phyloP scores from a whole-genome alignment of 805 yeast species.

The Candida anglica region DNA sequence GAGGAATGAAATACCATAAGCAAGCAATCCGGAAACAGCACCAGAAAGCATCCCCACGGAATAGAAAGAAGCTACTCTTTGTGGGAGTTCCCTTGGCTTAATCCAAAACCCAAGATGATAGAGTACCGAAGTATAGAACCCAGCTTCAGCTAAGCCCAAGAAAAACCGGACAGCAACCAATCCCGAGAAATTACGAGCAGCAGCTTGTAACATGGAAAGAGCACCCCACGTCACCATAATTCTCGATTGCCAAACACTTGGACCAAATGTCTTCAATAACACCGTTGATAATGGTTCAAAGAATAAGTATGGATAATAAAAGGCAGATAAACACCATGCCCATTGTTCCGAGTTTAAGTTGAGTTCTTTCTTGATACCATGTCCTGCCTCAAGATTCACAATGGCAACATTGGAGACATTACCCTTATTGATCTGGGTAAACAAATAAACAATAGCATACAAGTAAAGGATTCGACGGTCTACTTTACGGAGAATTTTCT shows the following conservation, averaged over 20 bases:
- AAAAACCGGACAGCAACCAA: constrained; percentile 9
- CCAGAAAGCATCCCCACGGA: constrained; percentile 17
- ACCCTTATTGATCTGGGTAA: constrained; percentile 9
- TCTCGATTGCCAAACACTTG: constrained; percentile 10
- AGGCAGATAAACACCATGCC: constrained; percentile 10
- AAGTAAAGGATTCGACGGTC: constrained; percentile 8
- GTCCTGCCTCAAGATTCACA: constrained; percentile 7
- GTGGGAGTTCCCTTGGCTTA: constrained; percentile 14
- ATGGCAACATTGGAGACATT: constrained; percentile 12
- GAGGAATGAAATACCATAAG: constrained; percentile 12
- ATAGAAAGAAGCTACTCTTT: constrained; percentile 18
- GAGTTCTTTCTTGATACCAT: constrained; percentile 8
- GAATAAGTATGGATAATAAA: constrained; percentile 9
- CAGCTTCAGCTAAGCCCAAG: constrained; percentile 8
- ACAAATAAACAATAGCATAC: constrained; percentile 9
- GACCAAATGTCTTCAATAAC: constrained; percentile 7
- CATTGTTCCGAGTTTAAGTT: constrained; percentile 9
- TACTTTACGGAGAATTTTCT: constrained; percentile 7
- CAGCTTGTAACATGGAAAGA: constrained; percentile 9
- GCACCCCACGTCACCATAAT: constrained; percentile 10
- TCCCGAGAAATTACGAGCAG: constrained; percentile 6
- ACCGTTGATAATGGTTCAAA: constrained; percentile 9
- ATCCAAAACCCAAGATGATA: constrained; percentile 18
- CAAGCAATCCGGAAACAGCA: constrained; percentile 16
- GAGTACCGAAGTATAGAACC: constrained; percentile 10